Conservation (phyloP, 768 basidiomycete species). For the Paxillus involutus region DNA sequence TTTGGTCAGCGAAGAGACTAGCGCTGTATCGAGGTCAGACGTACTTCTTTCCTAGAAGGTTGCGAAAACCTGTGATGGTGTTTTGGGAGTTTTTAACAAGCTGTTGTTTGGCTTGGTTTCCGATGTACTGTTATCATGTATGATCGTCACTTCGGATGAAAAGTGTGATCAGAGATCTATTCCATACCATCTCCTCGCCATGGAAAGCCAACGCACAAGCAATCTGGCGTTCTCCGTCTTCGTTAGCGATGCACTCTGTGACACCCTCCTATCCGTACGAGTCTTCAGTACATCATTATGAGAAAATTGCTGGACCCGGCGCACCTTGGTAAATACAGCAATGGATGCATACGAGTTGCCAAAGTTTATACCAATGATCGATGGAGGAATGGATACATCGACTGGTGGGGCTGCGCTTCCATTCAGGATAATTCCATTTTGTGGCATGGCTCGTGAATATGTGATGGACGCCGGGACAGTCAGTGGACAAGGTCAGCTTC, state of each 20-base stretch:
- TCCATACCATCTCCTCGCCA: conserved; percentile 86
- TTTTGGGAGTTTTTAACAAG: conserved; percentile 94
- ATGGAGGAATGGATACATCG: conserved; percentile 44
- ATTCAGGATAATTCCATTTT: conserved; percentile 45
- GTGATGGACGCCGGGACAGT: not conserved
- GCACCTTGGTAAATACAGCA: conserved; percentile 90
- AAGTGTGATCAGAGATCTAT: not conserved
- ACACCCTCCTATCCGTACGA: conserved; percentile 66
- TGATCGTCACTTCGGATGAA: conserved; percentile 3
- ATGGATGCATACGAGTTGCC: conserved; percentile 95
- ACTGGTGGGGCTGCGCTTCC: conserved; percentile 47
- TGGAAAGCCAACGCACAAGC: conserved; percentile 90
- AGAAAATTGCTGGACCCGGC: conserved; percentile 16
- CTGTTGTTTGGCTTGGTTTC: conserved; percentile 91
- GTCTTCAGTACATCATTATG: not conserved
- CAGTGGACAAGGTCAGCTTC: not conserved
- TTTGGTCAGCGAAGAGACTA: not conserved
- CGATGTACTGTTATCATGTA: conserved; percentile 72
- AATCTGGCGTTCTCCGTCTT: conserved; percentile 98
- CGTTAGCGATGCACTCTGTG: conserved; percentile 95
- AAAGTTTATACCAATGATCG: conserved; percentile 92
- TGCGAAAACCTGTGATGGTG: conserved; percentile 93
- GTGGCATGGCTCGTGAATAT: conserved; percentile 34
- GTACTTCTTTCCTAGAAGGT: conserved; percentile 89
- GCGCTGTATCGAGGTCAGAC: conserved; percentile 19